phyloP scores from a whole-genome alignment of 176 grass and related monocot genomes.

The Poa pratensis region DNA sequence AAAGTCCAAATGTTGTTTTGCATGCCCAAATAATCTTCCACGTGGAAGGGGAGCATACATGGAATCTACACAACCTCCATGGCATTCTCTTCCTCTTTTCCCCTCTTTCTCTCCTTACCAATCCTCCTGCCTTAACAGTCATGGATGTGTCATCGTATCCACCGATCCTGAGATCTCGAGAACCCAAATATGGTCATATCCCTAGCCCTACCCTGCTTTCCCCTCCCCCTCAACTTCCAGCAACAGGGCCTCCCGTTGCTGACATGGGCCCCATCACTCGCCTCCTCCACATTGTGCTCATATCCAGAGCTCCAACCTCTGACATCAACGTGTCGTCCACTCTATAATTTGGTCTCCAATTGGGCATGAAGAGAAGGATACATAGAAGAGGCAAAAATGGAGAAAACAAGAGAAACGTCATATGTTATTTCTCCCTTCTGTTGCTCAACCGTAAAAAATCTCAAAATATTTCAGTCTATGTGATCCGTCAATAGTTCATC shows the following conservation, averaged over 20 bases:
- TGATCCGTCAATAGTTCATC: neutral
- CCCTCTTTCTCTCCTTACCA: neutral
- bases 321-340: neutral
- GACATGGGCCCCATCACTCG: neutral
- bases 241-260: neutral
- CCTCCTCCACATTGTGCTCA: neutral
- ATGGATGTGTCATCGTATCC: neutral
- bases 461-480: neutral
- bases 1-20: neutral
- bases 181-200: neutral
- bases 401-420: neutral
- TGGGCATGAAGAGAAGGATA: too few species aligned
- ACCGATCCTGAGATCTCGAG: neutral
- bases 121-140: neutral
- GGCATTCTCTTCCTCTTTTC: neutral
- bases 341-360: neutral
- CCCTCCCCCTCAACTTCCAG: neutral
- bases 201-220: neutral
- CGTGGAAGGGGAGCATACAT: neutral
- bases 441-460: neutral
- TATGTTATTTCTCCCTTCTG: neutral
- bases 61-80: constrained; percentile 8
- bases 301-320: neutral
- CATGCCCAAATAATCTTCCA: neutral
- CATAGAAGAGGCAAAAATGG: neutral